Evolutionary conservation across 2,329 filamentous ascomycete genomes (phyloP), one percentile per base, ranked within the genome.

Genomic region (Aspergillus neoniger): DNA sequence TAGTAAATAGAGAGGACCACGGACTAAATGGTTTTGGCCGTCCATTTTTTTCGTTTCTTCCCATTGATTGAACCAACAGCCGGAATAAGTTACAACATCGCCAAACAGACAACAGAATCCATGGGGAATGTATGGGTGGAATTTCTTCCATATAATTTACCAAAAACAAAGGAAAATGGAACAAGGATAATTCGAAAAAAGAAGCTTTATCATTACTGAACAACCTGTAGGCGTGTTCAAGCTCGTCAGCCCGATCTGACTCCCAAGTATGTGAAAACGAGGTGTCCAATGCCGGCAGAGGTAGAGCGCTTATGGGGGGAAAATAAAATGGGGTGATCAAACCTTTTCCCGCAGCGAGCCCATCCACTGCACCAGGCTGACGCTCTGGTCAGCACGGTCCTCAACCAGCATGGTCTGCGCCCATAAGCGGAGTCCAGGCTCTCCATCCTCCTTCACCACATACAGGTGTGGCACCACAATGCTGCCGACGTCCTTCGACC

Each of bases 361-460:
- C 83, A 98, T 89, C 89, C 92, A 99, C 79, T 98, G 94, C 70
- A 89, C 89, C 72, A 95, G 88, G 74, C 93, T 96, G 79, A 96
- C 88, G 53, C 92, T 90, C 80, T 97, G 92, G 75, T 99, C 95
- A 58, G 94, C 92, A 67, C 94, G 85, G 78, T 99, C 95, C 78
- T 99, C 95, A 50, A 99, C 90, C 70, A 99, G 81, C 77, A 98
- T 82, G 47, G 95, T 97, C 82, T 97, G 94, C 48, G 95, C 95
- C 95, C 95, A 99, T 65, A 98, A 82, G 79, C 96, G 93, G 75
- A 99, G 81, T 70, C 91, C 94, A 32, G 95, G 95, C 79, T 99
- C 95, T 55, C 95, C 95, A 72, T 98, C 95, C 77, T 98, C 94
- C 70, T 93, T 88, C 63, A 98, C 90, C 69, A 98, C 85, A 75